These are phyloP conservation scores for Blastosporella zonata DNA, from an alignment of 1,284 basidiomycete species.

Conservation along the genomic window DNA sequence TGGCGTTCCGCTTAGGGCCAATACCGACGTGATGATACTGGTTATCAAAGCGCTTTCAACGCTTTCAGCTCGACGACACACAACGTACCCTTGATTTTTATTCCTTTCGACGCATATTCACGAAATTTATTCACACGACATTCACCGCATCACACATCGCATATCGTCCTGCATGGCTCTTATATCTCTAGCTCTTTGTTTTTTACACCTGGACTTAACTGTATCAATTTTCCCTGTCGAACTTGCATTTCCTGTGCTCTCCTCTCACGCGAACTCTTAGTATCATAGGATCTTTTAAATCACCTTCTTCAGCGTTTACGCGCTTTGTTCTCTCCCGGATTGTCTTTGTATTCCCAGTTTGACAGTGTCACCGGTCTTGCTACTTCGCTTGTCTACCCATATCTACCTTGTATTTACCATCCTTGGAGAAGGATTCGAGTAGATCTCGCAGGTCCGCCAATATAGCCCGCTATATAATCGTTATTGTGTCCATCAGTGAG, in stretches of 20 bases:
- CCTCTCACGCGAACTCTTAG: slow-evolving; percentile 5
- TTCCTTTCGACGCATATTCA: slow-evolving; percentile 17
- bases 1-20: slow-evolving; percentile 46
- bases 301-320: slow-evolving; percentile 1
- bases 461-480: no score
- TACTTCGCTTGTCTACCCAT: not conserved
- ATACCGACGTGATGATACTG: slow-evolving; percentile 19
- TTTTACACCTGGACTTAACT: slow-evolving; percentile 1
- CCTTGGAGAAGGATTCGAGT: no score
- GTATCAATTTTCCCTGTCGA: slow-evolving; percentile 12
- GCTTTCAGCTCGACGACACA: slow-evolving; percentile 11
- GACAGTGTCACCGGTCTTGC: not conserved
- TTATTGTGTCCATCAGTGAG: no score
- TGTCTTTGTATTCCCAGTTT: not conserved
- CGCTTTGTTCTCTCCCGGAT: not conserved
- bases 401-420: no score
- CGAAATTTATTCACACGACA: slow-evolving; percentile 5
- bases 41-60: slow-evolving; percentile 12
- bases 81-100: slow-evolving; percentile 4
- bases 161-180: slow-evolving; percentile 12
- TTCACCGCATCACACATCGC: not conserved
- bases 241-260: slow-evolving; percentile 11
- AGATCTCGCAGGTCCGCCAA: not conserved
- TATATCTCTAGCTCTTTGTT: slow-evolving; percentile 8
- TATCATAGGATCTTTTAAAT: slow-evolving; percentile 13